Evolutionary conservation across 805 yeast genomes (phyloP), one percentile per base, ranked within the genome.

Genomic region (Metschnikowia arizonensis): DNA sequence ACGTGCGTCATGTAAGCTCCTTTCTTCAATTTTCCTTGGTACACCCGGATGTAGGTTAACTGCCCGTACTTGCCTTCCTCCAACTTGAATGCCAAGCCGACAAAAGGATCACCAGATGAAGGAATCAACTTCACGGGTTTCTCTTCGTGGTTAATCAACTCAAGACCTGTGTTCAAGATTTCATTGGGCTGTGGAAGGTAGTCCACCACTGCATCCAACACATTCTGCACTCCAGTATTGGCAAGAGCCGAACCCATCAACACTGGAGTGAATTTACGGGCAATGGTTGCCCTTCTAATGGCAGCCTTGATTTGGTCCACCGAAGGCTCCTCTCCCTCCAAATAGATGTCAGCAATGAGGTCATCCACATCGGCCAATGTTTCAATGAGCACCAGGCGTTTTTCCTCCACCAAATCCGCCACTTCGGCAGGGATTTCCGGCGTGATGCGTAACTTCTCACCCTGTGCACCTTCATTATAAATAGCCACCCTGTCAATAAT

Each of bases 41-140:
- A 93, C 28, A 93, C 97, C 66, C 99, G 84, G 62, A 93, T 79
- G 64, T 93, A 93, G 26, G 99, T 93, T 60, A 93, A 79, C 74
- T 93, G 99, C 58, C 99, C 99, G 64, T 88, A 93, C 60, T 88
- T 84, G 55, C 99, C 98, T 72, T 93, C 99, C 73, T 93, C 99
- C 54, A 93, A 81, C 73, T 93, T 93, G 81, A 93, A 93, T n/a
- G 99, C 99, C 49, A 93, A 77, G 39, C 97, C 97, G 46, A 93
- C 95, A 59, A 93, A 88, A 31, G 97, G 96, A 55, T 82, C 79
- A 45, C 73, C 61, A 15, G 82, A 69, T 18, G 90, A 76, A 34
- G 98, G 95, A 33, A 81, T 69, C 57, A 93, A 72, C 53, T 81
- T 79, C 34, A 93, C 81, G 38, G 88, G 83, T 36, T 57, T 63